Evolutionary conservation across 345 rosid genomes (phyloP).

Genomic region (Lepidium aucheri): DNA sequence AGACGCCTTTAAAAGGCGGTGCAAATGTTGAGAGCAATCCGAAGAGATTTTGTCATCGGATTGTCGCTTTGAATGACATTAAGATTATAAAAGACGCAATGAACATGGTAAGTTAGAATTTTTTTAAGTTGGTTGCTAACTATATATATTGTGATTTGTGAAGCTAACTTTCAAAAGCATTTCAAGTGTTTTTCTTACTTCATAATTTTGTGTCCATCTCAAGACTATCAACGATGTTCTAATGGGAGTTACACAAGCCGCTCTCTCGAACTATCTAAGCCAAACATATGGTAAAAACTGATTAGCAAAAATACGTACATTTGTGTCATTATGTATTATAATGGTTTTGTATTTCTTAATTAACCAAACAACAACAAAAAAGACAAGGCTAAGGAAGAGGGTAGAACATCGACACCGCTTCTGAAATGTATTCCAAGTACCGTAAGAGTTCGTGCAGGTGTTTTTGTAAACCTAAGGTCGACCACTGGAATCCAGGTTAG

Average conservation of each 20-base stretch:
- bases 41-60: no score
- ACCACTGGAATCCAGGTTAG: slow-evolving; percentile 40
- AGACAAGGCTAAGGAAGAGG: slow-evolving; percentile 15
- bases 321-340: background rate
- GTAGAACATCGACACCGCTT: background rate
- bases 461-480: slow-evolving; percentile 39
- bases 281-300: slow-evolving; percentile 32
- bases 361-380: background rate
- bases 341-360: background rate
- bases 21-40: no score
- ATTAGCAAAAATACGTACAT: background rate
- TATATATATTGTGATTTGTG: no score
- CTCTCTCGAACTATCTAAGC: slow-evolving; percentile 43
- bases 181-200: background rate
- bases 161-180: no score
- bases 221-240: slow-evolving; percentile 69
- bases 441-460: slow-evolving; percentile 31
- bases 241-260: slow-evolving; percentile 58
- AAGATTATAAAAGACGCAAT: no score
- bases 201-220: background rate
- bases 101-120: no score
- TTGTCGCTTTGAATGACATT: no score
- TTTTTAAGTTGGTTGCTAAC: no score
- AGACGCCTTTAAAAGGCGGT: no score
- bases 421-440: slow-evolving; percentile 7